phyloP scores from a whole-genome alignment of 1,139 yeast genomes.

The Casaregolazyma lundiana region DNA sequence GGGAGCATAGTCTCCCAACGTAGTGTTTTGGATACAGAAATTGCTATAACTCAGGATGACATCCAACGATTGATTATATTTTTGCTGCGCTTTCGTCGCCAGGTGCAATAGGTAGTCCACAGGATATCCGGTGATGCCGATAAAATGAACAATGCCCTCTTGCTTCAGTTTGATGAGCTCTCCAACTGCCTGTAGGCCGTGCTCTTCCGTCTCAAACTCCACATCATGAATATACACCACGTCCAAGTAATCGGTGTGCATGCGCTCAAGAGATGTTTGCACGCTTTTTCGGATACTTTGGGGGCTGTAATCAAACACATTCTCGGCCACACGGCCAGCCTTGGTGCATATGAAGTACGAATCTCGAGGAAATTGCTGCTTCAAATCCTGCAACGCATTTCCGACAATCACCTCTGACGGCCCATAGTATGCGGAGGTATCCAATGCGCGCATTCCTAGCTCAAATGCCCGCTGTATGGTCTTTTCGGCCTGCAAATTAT shows the following conservation, averaged over 20 bases:
- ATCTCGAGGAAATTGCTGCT: slow-evolving; percentile 50
- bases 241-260: slow-evolving; percentile 66
- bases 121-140: slow-evolving; percentile 89
- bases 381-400: slow-evolving; percentile 47
- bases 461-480: slow-evolving; percentile 58
- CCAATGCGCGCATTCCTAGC: slow-evolving; percentile 71
- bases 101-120: slow-evolving; percentile 51
- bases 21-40: slow-evolving; percentile 77
- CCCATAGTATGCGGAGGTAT: slow-evolving; percentile 92
- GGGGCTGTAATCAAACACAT: slow-evolving; percentile 72
- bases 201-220: slow-evolving; percentile 62
- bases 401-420: slow-evolving; percentile 79
- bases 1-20: slow-evolving; percentile 45
- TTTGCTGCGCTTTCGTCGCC: slow-evolving; percentile 37
- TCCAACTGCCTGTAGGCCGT: slow-evolving; percentile 57
- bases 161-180: slow-evolving; percentile 56
- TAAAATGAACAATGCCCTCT: slow-evolving; percentile 57
- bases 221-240: slow-evolving; percentile 84
- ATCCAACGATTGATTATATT: slow-evolving; percentile 53
- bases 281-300: slow-evolving; percentile 59
- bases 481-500: slow-evolving; percentile 49
- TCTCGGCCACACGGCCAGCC: slow-evolving; percentile 68
- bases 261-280: slow-evolving; percentile 57
- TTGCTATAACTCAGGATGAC: slow-evolving; percentile 75
- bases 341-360: slow-evolving; percentile 73